Conservation (phyloP, 495 filamentous ascomycete species). For the Daldinia decipiens region DNA sequence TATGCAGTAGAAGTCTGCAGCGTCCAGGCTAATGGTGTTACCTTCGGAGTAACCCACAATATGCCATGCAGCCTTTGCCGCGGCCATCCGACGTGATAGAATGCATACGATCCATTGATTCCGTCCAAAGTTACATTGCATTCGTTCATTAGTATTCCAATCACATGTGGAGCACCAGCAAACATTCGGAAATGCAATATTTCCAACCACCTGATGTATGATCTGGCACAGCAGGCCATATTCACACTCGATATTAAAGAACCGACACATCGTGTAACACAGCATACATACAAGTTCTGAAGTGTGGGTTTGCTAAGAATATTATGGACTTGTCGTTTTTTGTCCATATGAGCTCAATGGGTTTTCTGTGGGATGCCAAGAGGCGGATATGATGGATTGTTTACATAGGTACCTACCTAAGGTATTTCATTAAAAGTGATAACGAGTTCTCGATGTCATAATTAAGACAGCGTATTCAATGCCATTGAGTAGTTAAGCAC, state of each 20-base stretch:
- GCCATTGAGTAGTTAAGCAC: background rate
- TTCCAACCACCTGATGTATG: background rate
- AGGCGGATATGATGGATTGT: background rate
- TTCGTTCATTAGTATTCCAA: background rate
- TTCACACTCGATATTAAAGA: background rate
- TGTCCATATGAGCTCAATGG: background rate
- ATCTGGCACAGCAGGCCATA: background rate
- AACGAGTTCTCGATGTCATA: background rate
- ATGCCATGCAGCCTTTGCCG: background rate
- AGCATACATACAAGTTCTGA: background rate
- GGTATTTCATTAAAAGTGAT: background rate
- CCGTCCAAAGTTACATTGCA: background rate
- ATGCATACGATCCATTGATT: background rate
- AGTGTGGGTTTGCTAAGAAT: background rate
- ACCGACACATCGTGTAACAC: background rate
- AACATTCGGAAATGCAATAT: background rate
- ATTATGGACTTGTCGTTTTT: background rate
- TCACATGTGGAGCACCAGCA: background rate
- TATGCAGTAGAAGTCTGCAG: background rate
- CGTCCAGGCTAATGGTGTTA: background rate
- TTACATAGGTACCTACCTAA: background rate
- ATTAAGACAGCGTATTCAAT: background rate
- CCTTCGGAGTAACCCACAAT: background rate
- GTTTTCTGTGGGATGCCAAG: conserved; percentile 1
- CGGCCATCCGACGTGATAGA: background rate